A percentile compares a stretch with the other conserved stretches of the same genome.
Conservation (phyloP, 495 filamentous ascomycete species). For the Penicillium subrubescens region DNA sequence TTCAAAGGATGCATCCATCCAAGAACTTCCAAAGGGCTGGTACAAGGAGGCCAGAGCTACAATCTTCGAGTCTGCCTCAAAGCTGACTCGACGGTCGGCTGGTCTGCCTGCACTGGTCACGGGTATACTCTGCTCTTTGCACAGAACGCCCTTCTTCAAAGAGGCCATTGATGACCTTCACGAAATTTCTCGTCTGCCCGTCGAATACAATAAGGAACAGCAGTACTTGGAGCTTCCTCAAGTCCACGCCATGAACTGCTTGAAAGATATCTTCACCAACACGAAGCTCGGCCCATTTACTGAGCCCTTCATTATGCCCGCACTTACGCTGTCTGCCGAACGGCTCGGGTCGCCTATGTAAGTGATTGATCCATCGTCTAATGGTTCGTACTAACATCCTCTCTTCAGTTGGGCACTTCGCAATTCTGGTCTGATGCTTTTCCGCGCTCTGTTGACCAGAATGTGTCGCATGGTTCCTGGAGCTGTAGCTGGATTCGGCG, state of each 20-base stretch:
- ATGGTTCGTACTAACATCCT: conserved; percentile 18
- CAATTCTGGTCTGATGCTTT: conserved; percentile 88
- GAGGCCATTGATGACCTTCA: conserved; percentile 55
- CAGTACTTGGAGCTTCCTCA: conserved; percentile 72
- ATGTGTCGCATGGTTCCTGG: conserved; percentile 49
- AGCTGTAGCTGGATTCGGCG: conserved; percentile 41
- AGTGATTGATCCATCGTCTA: conserved; percentile 11
- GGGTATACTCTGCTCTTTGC: conserved; percentile 61
- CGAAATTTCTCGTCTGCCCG: conserved; percentile 58
- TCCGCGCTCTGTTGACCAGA: conserved; percentile 77
- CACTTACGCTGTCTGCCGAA: conserved; percentile 71
- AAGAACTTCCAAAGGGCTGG: conserved; percentile 49
- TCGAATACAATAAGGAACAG: conserved; percentile 41
- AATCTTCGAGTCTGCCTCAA: conserved; percentile 70
- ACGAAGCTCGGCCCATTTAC: conserved; percentile 64
- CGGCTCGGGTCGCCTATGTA: conserved; percentile 67
- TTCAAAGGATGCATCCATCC: conserved; percentile 48
- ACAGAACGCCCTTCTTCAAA: conserved; percentile 47
- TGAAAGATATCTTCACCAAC: conserved; percentile 85
- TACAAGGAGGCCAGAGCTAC: conserved; percentile 68
- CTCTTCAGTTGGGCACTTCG: conserved; percentile 79
- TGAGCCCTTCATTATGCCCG: conserved; percentile 69
- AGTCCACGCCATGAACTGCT: conserved; percentile 90
- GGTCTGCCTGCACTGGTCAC: conserved; percentile 85
- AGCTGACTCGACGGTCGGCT: conserved; percentile 86